Evolutionary conservation across 495 filamentous ascomycete species (phyloP).

Genomic region (Aspergillus saccharolyticus): DNA sequence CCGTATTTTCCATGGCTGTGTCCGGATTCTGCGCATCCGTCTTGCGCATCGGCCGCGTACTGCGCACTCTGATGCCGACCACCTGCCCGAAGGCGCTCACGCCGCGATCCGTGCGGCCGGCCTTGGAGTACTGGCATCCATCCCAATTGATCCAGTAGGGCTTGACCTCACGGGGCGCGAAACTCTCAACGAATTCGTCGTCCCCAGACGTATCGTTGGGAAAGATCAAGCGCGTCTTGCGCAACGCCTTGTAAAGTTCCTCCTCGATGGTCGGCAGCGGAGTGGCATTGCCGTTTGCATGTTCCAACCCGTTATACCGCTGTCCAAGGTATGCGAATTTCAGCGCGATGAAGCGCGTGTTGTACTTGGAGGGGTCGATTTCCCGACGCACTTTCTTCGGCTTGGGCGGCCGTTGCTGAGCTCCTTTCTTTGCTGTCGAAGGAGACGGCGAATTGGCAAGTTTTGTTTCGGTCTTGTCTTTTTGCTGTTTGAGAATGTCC

Average conservation of each 20-base stretch:
- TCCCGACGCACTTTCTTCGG: slow-evolving; percentile 28
- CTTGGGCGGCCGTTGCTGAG: slow-evolving; percentile 26
- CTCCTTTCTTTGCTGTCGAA: slow-evolving; percentile 23
- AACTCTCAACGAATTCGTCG: slow-evolving; percentile 21
- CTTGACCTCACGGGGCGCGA: slow-evolving; percentile 23
- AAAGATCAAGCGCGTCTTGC: slow-evolving; percentile 72
- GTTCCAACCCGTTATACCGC: slow-evolving; percentile 86
- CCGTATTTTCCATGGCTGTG: slow-evolving; percentile 18
- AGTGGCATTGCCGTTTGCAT: slow-evolving; percentile 59
- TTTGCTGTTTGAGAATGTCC: neutral
- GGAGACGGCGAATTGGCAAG: slow-evolving; percentile 14
- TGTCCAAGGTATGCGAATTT: slow-evolving; percentile 93
- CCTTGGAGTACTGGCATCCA: slow-evolving; percentile 84
- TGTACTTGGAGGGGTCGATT: slow-evolving; percentile 76
- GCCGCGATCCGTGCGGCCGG: slow-evolving; percentile 85
- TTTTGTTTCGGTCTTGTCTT: slow-evolving; percentile 13
- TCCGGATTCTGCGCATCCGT: slow-evolving; percentile 7
- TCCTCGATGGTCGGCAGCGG: slow-evolving; percentile 82
- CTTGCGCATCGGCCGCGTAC: slow-evolving; percentile 54
- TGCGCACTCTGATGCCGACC: slow-evolving; percentile 74
- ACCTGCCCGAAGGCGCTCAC: slow-evolving; percentile 98
- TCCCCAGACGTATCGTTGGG: slow-evolving; percentile 48
- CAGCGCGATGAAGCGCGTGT: slow-evolving; percentile 77
- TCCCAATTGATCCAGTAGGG: slow-evolving; percentile 62
- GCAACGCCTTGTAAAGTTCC: slow-evolving; percentile 82